A percentile compares a stretch with the other conserved stretches of the same genome.
These are phyloP conservation scores for Perkinsus olseni DNA, from an alignment of 169 alveolate genomes.

Conservation along the genomic window DNA sequence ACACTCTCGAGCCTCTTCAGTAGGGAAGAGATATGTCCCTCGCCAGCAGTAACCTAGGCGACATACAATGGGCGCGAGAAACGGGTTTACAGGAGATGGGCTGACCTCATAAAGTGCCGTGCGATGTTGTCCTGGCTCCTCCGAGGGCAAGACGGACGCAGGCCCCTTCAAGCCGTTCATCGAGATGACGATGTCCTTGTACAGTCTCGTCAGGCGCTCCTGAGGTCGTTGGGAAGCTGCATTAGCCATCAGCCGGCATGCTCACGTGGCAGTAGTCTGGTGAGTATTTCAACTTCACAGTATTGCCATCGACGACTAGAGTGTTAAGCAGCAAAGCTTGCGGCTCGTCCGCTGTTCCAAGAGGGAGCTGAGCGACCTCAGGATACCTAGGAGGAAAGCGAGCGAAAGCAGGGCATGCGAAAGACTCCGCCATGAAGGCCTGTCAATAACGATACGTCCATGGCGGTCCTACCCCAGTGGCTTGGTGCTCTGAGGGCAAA, in stretches of 20 bases:
- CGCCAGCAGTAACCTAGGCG: background rate
- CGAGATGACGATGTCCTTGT: background rate
- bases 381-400: background rate
- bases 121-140: background rate
- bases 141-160: background rate
- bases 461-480: background rate
- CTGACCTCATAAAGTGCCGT: background rate
- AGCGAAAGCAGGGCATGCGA: background rate
- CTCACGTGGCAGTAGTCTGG: background rate
- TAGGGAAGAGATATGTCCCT: background rate
- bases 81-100: background rate
- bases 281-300: background rate
- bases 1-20: background rate
- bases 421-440: background rate
- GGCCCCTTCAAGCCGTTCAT: background rate
- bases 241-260: background rate
- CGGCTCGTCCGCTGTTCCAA: background rate
- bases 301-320: background rate
- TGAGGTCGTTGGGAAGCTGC: background rate
- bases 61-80: background rate
- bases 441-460: background rate
- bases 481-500: background rate
- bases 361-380: background rate
- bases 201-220: conserved; percentile 1
- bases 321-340: background rate